These are phyloP conservation scores for Helotiales sp. DNA, from an alignment of 2,329 filamentous ascomycete genomes.

Conservation along the genomic window DNA sequence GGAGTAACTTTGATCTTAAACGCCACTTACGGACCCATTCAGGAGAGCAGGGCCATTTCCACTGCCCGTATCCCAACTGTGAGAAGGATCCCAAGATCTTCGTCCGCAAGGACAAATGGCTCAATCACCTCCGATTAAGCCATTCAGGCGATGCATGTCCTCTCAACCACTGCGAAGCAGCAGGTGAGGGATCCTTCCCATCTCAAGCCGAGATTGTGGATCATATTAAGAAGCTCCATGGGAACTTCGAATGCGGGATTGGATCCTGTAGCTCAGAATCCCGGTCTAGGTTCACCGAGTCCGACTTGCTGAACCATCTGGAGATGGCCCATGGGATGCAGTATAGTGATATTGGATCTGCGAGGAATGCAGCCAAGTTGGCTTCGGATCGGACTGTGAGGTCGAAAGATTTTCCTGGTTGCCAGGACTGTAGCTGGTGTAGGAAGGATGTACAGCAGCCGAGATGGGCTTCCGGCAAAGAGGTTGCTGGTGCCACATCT, in stretches of 20 bases:
- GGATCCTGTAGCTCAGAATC: constrained; percentile 9
- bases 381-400: constrained; percentile 10
- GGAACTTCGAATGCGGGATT: constrained; percentile 18
- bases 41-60: neutral
- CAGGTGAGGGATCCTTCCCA: neutral
- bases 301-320: constrained; percentile 18
- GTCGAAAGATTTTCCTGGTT: neutral
- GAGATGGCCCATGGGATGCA: constrained; percentile 12
- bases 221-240: constrained; percentile 18
- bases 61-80: constrained; percentile 16
- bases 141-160: constrained; percentile 18
- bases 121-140: constrained; percentile 17
- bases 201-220: constrained; percentile 14
- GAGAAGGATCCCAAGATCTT: constrained; percentile 12
- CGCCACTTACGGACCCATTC: constrained; percentile 17
- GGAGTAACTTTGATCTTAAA: constrained; percentile 20
- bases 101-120: constrained; percentile 20
- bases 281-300: constrained; percentile 15
- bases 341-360: constrained; percentile 1
- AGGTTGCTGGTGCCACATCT: no score
- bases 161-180: constrained; percentile 18
- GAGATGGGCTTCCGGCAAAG: neutral
- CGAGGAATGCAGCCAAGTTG: constrained; percentile 10
- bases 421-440: neutral
- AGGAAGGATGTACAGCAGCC: neutral